Conservation (phyloP, 177 flowering plant species). For the Telopea speciosissima region DNA sequence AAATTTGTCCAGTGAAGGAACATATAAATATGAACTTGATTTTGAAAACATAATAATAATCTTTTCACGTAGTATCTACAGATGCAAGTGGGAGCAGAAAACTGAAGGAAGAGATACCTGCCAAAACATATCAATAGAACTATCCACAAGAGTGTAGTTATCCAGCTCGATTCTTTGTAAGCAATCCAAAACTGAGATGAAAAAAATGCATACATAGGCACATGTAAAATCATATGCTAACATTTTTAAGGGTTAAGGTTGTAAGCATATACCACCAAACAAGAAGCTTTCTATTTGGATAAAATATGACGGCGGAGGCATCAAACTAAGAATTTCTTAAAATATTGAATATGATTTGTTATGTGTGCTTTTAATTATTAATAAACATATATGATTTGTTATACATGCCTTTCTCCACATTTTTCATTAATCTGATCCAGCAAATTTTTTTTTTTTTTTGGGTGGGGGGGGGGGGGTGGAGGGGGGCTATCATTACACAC, state of each 20-base stretch:
- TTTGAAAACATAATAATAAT: not conserved
- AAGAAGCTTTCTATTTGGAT: not conserved
- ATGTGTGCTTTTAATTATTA: not conserved
- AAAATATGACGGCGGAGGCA: not conserved
- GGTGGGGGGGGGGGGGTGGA: no score
- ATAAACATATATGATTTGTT: no score
- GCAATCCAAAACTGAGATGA: conserved; percentile 69
- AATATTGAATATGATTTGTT: no score
- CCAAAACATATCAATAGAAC: conserved; percentile 55
- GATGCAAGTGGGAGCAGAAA: not conserved
- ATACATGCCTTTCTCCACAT: no score
- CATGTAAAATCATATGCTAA: no score
- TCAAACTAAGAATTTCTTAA: no score
- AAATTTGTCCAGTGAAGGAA: not conserved
- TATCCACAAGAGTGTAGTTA: conserved; percentile 50
- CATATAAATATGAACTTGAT: not conserved
- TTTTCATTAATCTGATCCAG: not conserved
- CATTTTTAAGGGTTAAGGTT: not conserved
- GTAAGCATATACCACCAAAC: not conserved
- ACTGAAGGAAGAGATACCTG: conserved; percentile 23
- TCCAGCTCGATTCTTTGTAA: conserved; percentile 74
- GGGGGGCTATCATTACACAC: no score
- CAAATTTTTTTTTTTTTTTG: no score
- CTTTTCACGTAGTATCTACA: not conserved
- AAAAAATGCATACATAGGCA: not conserved